phyloP scores from a whole-genome alignment of 331 rosid genomes.

The Prunus yedoensis region DNA sequence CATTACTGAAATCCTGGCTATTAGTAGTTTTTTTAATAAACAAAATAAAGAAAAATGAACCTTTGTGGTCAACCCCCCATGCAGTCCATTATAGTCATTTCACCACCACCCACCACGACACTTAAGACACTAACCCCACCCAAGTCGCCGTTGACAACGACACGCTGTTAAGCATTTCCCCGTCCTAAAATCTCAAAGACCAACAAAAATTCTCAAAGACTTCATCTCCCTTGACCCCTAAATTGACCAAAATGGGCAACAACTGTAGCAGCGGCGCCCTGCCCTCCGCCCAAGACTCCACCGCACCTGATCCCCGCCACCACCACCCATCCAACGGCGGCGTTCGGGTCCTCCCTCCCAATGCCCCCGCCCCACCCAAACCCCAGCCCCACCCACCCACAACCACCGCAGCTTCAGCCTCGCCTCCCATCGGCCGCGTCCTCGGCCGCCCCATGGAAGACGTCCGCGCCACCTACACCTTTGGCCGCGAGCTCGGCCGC shows the following conservation, averaged over 20 bases:
- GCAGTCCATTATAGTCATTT: not conserved
- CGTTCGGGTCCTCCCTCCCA: slow-evolving; percentile 52
- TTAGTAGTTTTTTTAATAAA: no score
- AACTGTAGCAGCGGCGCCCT: slow-evolving; percentile 31
- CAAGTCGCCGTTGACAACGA: not conserved
- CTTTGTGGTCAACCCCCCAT: not conserved
- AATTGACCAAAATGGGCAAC: slow-evolving; percentile 55
- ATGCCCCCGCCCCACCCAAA: slow-evolving; percentile 23
- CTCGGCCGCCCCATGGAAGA: slow-evolving; percentile 78
- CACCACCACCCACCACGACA: not conserved
- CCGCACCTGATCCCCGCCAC: slow-evolving; percentile 5
- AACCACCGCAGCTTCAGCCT: not conserved
- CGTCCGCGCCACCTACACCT: slow-evolving; percentile 60
- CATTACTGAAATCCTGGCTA: no score
- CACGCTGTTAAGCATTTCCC: not conserved
- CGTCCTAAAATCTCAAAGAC: not conserved
- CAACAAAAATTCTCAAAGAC: no score
- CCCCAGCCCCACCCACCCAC: not conserved
- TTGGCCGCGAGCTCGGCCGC: slow-evolving; percentile 95
- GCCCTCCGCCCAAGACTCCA: slow-evolving; percentile 17
- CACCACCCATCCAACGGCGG: slow-evolving; percentile 33
- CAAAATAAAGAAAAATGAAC: not conserved
- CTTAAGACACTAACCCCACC: not conserved
- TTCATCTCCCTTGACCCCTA: slow-evolving; percentile 2
- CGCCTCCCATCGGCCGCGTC: slow-evolving; percentile 61